phyloP scores from a whole-genome alignment of 805 yeast genomes.

The Candida dajiaensis region DNA sequence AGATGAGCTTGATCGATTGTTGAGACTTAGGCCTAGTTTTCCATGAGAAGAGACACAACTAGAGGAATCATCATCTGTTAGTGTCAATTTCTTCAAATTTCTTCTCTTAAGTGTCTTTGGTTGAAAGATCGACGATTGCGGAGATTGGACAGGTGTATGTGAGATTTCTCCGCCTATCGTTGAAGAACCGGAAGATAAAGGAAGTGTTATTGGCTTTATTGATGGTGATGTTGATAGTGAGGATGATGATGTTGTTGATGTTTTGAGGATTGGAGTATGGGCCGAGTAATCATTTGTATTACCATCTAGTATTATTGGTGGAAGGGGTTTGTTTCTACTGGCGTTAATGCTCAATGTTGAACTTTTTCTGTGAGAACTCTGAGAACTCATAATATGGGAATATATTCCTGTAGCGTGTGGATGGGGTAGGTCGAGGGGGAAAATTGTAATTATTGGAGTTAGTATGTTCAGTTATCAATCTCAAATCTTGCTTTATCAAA shows the following conservation, averaged over 20 bases:
- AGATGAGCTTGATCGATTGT: neutral
- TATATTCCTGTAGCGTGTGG: too few species aligned
- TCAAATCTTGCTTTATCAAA: too few species aligned
- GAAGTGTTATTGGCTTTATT: neutral
- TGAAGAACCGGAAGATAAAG: neutral
- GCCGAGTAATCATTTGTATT: neutral
- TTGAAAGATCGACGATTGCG: conserved; percentile 23
- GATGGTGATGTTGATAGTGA: neutral
- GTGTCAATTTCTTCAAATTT: conserved; percentile 52
- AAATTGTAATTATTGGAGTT: too few species aligned
- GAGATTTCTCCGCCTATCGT: neutral
- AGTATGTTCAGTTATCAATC: too few species aligned
- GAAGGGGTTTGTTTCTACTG: conserved; percentile 24
- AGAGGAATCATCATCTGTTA: conserved; percentile 21
- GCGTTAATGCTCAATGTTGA: conserved; percentile 21
- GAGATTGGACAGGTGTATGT: neutral
- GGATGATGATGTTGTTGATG: neutral
- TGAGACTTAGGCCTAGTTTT: conserved; percentile 1
- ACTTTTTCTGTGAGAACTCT: conserved; percentile 18
- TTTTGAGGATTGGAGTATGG: neutral
- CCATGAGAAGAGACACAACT: conserved; percentile 12
- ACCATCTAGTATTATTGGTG: conserved; percentile 19
- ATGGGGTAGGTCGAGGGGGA: too few species aligned
- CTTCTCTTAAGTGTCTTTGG: conserved; percentile 48
- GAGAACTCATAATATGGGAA: conserved; percentile 2